Evolutionary conservation across 352 stramenopile species (phyloP).

Genomic region (Stramenopiles sp.): DNA sequence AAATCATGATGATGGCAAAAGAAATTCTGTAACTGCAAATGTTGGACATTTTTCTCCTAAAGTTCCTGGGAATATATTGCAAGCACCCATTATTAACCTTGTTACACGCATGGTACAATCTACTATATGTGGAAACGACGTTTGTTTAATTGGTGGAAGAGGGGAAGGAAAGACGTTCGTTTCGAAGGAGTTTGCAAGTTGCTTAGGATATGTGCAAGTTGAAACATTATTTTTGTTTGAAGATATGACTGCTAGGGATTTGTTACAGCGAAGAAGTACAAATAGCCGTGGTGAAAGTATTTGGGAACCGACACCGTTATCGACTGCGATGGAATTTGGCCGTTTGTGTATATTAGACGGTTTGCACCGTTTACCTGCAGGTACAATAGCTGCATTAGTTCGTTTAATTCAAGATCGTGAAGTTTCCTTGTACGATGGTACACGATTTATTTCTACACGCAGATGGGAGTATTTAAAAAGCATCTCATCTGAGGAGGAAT

Average conservation of each 20-base stretch:
- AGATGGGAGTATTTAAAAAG: slow-evolving; percentile 33
- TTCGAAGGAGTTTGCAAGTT: neutral
- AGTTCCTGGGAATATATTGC: neutral
- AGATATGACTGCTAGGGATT: slow-evolving; percentile 73
- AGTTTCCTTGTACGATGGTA: slow-evolving; percentile 59
- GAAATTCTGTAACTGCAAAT: neutral
- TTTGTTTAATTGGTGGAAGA: neutral
- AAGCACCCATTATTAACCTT: neutral
- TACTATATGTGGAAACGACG: neutral
- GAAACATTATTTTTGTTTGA: slow-evolving; percentile 58
- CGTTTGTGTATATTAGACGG: slow-evolving; percentile 68
- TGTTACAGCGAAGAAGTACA: slow-evolving; percentile 63
- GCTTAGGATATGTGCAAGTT: slow-evolving; percentile 3
- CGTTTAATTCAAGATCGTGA: slow-evolving; percentile 61
- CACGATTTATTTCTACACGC: slow-evolving; percentile 36
- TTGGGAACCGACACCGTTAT: slow-evolving; percentile 72
- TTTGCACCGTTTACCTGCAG: slow-evolving; percentile 64
- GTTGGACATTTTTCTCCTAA: neutral
- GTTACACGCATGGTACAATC: neutral
- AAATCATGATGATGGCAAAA: neutral
- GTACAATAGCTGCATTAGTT: slow-evolving; percentile 60
- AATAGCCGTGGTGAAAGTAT: slow-evolving; percentile 55
- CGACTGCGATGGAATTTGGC: slow-evolving; percentile 53
- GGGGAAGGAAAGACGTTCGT: slow-evolving; percentile 1
- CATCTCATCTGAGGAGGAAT: slow-evolving; percentile 10